Percentiles rank a stretch among this genome's conserved stretches.
Evolutionary conservation across 306 rosid genomes (phyloP).

Genomic region (Coriaria nepalensis): DNA sequence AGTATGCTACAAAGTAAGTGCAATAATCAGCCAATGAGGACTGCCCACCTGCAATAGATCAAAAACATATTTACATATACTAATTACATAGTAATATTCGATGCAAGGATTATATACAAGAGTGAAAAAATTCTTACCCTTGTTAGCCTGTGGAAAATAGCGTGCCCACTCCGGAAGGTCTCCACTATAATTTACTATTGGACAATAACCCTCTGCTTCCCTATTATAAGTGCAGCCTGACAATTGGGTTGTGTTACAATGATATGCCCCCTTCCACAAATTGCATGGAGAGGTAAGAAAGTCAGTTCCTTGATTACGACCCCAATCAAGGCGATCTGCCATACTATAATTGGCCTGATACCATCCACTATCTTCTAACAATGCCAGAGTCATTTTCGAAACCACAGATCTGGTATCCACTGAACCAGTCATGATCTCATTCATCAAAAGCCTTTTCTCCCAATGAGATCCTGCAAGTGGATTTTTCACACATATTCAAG

Average conservation of each 20-base stretch:
- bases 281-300: constrained; percentile 88
- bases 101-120: neutral
- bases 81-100: neutral
- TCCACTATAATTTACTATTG: constrained; percentile 72
- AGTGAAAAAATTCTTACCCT: constrained; percentile 30
- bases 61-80: neutral
- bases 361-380: constrained; percentile 98
- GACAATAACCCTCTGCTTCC: constrained; percentile 99
- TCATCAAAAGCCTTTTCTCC: constrained; percentile 97
- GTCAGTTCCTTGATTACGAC: constrained; percentile 84
- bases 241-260: constrained; percentile 78
- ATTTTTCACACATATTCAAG: constrained; percentile 4
- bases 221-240: constrained; percentile 96
- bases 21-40: constrained; percentile 97
- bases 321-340: constrained; percentile 99
- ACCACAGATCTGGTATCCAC: constrained; percentile 98
- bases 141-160: constrained; percentile 84
- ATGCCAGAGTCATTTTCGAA: constrained; percentile 93
- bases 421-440: constrained; percentile 98
- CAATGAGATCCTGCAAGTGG: constrained; percentile 73
- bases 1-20: constrained; percentile 91
- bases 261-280: constrained; percentile 94
- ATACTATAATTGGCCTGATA: constrained; percentile 92
- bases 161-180: constrained; percentile 96
- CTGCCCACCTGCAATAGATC: constrained; percentile 72